Conservation (phyloP, 495 filamentous ascomycete genomes). For the Penicillium angulare region DNA sequence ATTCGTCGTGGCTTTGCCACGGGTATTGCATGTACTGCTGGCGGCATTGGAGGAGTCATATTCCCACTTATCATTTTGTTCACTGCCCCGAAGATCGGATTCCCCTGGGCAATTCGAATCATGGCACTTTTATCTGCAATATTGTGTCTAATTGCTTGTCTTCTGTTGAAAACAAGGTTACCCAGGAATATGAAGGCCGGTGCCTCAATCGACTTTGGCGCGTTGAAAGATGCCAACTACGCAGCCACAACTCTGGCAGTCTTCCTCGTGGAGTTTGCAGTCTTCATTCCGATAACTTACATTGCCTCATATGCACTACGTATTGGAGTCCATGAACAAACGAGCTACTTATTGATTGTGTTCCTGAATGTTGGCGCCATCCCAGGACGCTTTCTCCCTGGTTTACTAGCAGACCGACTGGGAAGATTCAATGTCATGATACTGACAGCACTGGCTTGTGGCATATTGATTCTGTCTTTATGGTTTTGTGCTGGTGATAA, state of each 20-base stretch:
- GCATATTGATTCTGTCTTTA: conserved; percentile 64
- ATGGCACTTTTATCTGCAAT: conserved; percentile 54
- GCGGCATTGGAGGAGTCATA: conserved; percentile 53
- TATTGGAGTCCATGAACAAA: conserved; percentile 39
- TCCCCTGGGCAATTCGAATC: conserved; percentile 70
- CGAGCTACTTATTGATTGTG: conserved; percentile 58
- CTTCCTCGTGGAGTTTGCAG: conserved; percentile 48
- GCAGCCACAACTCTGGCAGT: conserved; percentile 43
- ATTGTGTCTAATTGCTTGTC: neutral
- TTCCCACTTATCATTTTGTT: conserved; percentile 65
- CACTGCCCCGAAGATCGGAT: conserved; percentile 62
- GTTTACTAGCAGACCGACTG: conserved; percentile 56
- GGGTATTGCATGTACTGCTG: conserved; percentile 65
- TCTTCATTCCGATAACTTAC: conserved; percentile 45
- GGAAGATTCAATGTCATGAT: conserved; percentile 65
- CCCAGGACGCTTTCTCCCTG: conserved; percentile 65
- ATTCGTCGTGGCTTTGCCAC: conserved; percentile 63
- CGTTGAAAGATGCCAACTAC: conserved; percentile 23
- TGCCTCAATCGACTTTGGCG: neutral
- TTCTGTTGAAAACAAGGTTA: neutral
- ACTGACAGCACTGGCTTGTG: conserved; percentile 56
- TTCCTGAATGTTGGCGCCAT: conserved; percentile 70
- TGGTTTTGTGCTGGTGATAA: conserved; percentile 72
- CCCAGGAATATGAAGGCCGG: neutral
- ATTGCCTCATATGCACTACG: conserved; percentile 40